Evolutionary conservation across 208 protist species (phyloP).

Genomic region (Leishmania tarentolae): DNA sequence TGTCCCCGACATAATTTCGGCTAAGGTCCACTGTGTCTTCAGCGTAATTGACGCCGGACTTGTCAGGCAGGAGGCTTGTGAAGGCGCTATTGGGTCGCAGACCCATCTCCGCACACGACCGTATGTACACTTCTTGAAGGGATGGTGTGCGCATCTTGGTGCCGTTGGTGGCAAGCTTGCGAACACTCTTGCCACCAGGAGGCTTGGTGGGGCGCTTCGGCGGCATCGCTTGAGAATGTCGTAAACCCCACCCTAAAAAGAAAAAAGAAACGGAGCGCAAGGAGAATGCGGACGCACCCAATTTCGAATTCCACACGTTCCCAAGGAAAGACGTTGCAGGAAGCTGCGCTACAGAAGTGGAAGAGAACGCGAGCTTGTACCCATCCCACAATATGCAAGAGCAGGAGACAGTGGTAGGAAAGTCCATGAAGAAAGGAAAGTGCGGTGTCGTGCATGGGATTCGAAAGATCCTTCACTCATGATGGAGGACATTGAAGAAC

Average conservation of each 20-base stretch:
- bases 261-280: not conserved
- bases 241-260: not conserved
- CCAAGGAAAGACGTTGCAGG: not conserved
- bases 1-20: slow-evolving; percentile 90
- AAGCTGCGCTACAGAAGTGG: not conserved
- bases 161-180: slow-evolving; percentile 5
- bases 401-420: not conserved
- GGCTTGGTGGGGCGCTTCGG: slow-evolving; percentile 23
- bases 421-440: not conserved
- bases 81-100: slow-evolving; percentile 80
- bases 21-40: slow-evolving; percentile 62
- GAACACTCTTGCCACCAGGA: slow-evolving; percentile 22
- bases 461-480: not conserved
- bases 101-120: slow-evolving; percentile 66
- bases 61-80: slow-evolving; percentile 57
- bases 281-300: not conserved
- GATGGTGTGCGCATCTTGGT: slow-evolving; percentile 35
- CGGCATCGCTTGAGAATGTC: slow-evolving; percentile 14
- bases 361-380: not conserved
- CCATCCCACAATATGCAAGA: not conserved
- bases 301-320: not conserved
- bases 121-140: slow-evolving; percentile 78
- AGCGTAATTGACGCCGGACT: slow-evolving; percentile 36
- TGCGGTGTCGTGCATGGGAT: not conserved
- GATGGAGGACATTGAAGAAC: not conserved